A percentile compares a stretch with the other conserved stretches of the same genome.
phyloP scores from a whole-genome alignment of 768 basidiomycete species.

The Piloderma croceum region DNA sequence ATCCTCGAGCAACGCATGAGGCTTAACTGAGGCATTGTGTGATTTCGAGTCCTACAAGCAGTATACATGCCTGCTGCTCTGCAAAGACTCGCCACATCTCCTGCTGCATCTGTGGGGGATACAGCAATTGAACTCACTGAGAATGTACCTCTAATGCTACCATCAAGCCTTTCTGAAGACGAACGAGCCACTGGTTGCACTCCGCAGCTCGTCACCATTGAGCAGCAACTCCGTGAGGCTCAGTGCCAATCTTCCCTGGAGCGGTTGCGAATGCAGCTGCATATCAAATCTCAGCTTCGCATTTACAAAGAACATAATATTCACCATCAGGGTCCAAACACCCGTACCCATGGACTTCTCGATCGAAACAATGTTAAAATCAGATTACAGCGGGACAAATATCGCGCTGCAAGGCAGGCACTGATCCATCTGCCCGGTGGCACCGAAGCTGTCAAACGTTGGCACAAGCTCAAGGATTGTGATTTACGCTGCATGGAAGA shows the following conservation, averaged over 20 bases:
- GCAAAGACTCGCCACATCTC: neutral
- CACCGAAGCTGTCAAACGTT: neutral
- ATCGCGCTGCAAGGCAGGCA: constrained; percentile 7
- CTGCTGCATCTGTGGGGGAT: neutral
- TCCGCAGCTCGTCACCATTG: neutral
- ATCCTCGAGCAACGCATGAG: neutral
- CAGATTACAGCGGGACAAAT: constrained; percentile 6
- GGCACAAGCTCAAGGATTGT: neutral
- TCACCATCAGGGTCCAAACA: constrained; percentile 6
- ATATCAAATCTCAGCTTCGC: constrained; percentile 7
- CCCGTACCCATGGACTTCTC: constrained; percentile 3
- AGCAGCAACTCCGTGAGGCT: constrained; percentile 3
- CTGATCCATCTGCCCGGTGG: neutral
- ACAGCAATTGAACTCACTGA: neutral
- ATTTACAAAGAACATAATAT: constrained; percentile 6
- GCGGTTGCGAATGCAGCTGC: constrained; percentile 5
- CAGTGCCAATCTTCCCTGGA: constrained; percentile 3
- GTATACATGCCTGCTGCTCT: constrained; percentile 7
- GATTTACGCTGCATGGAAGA: neutral
- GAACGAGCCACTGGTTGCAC: neutral
- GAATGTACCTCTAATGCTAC: neutral
- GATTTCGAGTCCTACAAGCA: constrained; percentile 6
- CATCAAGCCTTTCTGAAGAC: neutral
- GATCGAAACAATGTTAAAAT: constrained; percentile 7
- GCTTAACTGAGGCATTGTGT: neutral